phyloP scores from a whole-genome alignment of 78 protist genomes.

The Cavenderia fasciculata region DNA sequence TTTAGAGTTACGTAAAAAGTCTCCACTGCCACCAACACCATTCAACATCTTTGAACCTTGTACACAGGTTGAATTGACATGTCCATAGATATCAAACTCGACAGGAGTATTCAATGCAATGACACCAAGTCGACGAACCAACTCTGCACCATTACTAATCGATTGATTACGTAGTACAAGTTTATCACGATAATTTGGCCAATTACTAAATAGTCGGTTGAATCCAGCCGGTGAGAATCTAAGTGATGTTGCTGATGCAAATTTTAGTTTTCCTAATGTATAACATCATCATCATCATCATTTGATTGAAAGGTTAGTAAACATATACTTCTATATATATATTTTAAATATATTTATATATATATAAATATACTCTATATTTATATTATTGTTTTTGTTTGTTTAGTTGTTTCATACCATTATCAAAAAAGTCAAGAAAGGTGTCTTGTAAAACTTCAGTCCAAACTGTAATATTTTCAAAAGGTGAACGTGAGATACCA shows the following conservation, averaged over 20 bases:
- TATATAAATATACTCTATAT: no score
- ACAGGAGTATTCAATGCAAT: slow-evolving; percentile 88
- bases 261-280: slow-evolving; percentile 55
- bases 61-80: slow-evolving; percentile 80
- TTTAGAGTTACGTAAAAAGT: slow-evolving; percentile 79
- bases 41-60: slow-evolving; percentile 82
- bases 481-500: slow-evolving; percentile 45
- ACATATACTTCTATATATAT: no score
- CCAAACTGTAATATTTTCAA: slow-evolving; percentile 61
- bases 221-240: slow-evolving; percentile 59
- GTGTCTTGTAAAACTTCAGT: slow-evolving; percentile 74
- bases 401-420: no score
- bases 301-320: no score
- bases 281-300: no score
- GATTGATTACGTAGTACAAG: slow-evolving; percentile 79
- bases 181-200: slow-evolving; percentile 74
- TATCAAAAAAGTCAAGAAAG: slow-evolving; percentile 52
- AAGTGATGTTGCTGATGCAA: slow-evolving; percentile 46
- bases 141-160: slow-evolving; percentile 81
- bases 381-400: no score
- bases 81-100: slow-evolving; percentile 89
- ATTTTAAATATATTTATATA: no score
- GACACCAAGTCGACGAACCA: slow-evolving; percentile 80
- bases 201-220: slow-evolving; percentile 77
- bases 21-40: slow-evolving; percentile 91